phyloP scores from a whole-genome alignment of 495 filamentous ascomycete genomes.

The Barbatosphaeria neglecta region DNA sequence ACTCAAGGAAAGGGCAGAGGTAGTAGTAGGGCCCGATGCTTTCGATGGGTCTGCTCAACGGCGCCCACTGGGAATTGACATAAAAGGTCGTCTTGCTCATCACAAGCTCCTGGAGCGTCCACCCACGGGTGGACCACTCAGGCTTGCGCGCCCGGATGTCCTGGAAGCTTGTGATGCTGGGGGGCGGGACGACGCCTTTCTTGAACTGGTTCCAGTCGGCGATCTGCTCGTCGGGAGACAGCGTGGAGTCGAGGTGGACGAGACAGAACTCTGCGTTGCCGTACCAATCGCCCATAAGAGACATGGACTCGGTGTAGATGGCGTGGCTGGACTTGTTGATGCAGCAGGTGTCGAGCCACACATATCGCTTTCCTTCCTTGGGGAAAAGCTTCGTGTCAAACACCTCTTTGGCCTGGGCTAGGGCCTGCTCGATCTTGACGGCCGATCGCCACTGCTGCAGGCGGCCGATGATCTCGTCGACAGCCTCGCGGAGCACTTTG shows the following conservation, averaged over 20 bases:
- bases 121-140: constrained; percentile 31
- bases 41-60: constrained; percentile 23
- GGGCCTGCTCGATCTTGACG: constrained; percentile 24
- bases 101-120: constrained; percentile 39
- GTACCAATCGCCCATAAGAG: constrained; percentile 40
- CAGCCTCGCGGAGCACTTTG: constrained; percentile 16
- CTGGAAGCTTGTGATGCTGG: constrained; percentile 11
- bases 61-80: constrained; percentile 27
- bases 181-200: not conserved
- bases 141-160: constrained; percentile 10
- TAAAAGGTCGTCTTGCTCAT: constrained; percentile 36
- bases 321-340: constrained; percentile 31
- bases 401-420: constrained; percentile 19
- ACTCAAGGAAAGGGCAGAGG: constrained; percentile 22
- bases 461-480: constrained; percentile 22
- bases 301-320: constrained; percentile 29
- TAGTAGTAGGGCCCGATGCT: constrained; percentile 27
- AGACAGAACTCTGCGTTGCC: constrained; percentile 33
- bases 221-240: constrained; percentile 7
- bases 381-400: constrained; percentile 25
- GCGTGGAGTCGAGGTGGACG: constrained; percentile 30
- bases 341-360: constrained; percentile 40
- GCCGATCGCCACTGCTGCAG: constrained; percentile 27
- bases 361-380: constrained; percentile 23
- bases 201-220: constrained; percentile 17